Conservation (phyloP, 768 basidiomycete species). For the Guyanaporus albipodus region DNA sequence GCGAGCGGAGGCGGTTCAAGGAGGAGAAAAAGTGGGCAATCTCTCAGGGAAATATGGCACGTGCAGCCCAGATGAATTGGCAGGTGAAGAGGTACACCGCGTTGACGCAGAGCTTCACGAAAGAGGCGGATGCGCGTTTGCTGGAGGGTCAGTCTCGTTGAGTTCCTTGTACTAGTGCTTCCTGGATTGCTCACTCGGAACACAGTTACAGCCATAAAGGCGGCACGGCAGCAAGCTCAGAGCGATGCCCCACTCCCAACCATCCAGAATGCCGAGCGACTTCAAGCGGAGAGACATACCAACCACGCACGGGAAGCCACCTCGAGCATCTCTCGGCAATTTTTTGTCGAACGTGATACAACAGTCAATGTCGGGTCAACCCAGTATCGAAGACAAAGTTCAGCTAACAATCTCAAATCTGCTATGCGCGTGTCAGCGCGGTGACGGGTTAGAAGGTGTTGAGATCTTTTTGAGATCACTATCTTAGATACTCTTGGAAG, state of each 20-base stretch:
- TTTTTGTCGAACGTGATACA: constrained; percentile 29
- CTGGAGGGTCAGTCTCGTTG: constrained; percentile 48
- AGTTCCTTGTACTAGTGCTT: background rate
- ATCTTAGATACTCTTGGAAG: constrained; percentile 8
- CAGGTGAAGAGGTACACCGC: constrained; percentile 78
- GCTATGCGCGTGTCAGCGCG: constrained; percentile 34
- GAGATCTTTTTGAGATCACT: constrained; percentile 6
- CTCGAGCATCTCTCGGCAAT: constrained; percentile 18
- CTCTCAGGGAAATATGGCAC: constrained; percentile 69
- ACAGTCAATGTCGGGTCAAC: constrained; percentile 27
- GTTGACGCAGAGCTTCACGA: constrained; percentile 75
- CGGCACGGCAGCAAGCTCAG: constrained; percentile 17
- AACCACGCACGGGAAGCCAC: constrained; percentile 26
- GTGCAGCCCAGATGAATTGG: constrained; percentile 78
- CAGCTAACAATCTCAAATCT: constrained; percentile 34
- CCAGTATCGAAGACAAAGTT: constrained; percentile 30
- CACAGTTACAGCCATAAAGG: constrained; percentile 27
- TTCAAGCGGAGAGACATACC: constrained; percentile 23
- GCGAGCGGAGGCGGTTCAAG: constrained; percentile 75
- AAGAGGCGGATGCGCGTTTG: constrained; percentile 69
- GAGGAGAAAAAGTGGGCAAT: constrained; percentile 88
- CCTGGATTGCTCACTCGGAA: constrained; percentile 5
- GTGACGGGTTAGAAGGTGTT: constrained; percentile 16
- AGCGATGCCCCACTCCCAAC: constrained; percentile 11
- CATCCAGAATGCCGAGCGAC: constrained; percentile 23